Evolutionary conservation across 495 filamentous ascomycete genomes (phyloP), one percentile per base, ranked within the genome.

Genomic region (Penicillium argentinense): DNA sequence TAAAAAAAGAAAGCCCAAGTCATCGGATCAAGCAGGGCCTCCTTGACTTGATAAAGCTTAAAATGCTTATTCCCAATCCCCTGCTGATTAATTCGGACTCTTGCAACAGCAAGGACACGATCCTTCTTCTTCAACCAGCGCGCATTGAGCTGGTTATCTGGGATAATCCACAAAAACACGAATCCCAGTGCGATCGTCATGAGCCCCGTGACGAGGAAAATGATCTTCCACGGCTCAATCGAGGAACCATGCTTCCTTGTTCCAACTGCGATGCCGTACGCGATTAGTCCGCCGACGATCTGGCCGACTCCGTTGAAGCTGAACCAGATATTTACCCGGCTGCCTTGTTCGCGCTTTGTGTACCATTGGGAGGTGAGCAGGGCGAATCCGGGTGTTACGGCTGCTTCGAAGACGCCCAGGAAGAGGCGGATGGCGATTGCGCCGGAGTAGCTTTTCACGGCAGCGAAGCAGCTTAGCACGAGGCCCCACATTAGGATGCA

Each of bases 11-110:
- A 85, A 1, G 81, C 80, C 82, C 70, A 85, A 17, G 79, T 80
- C 65, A 83, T 77, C 1, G 81, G 82, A 49, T 86, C 82, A 21
- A 66, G 16, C 3, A 84, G 59, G 0, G 80, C 74, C 49, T 85
- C 82, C 29, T 74, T 76, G 28, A 80, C 72, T 45, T 88, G 84
- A 23, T 82, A 77, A 51, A 71, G 59, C 38, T 85, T 84, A 57
- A 85, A 87, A 24, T 80, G 75, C 64, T 86, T 86, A 53, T 85
- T 87, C 26, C 83, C 81, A 24, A 87, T 78, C 9, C 84, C 84
- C 51, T 85, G 83, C 54, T 86, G 77, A 42, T 88, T 86, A 32
- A 74, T 62, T 1, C 79, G 71, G 17, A 86, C 77, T 22, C 84
- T 71, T 39, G 82, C 81, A 37, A 88, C 63, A 2, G 79, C 79